Conservation (phyloP, 805 yeast species). For the Hanseniaspora jakobsenii region DNA sequence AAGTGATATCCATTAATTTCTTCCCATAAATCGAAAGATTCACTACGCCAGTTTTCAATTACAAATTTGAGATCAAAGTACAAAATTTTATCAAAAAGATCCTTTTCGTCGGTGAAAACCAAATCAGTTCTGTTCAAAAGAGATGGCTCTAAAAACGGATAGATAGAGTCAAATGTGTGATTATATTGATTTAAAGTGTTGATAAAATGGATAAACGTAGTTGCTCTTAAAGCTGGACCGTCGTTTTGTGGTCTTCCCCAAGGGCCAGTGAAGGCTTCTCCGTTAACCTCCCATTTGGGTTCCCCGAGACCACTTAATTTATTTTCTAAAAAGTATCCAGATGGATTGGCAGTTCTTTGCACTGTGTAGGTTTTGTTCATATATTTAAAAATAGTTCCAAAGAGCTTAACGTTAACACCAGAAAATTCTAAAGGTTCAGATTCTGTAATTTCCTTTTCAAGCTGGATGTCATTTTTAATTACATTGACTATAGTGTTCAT, state of each 20-base stretch:
- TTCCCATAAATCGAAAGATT: slow-evolving; percentile 86
- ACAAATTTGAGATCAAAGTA: slow-evolving; percentile 63
- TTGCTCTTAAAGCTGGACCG: slow-evolving; percentile 77
- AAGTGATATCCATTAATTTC: slow-evolving; percentile 66
- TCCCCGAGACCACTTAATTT: slow-evolving; percentile 63
- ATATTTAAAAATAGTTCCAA: slow-evolving; percentile 43
- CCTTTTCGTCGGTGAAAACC: slow-evolving; percentile 24
- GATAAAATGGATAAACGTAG: slow-evolving; percentile 49
- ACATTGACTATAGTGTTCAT: slow-evolving; percentile 49
- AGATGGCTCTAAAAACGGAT: slow-evolving; percentile 8
- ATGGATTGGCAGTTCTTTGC: slow-evolving; percentile 57
- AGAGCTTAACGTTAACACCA: slow-evolving; percentile 9
- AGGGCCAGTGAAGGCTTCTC: slow-evolving; percentile 43
- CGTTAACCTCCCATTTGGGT: slow-evolving; percentile 69
- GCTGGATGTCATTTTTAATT: slow-evolving; percentile 30
- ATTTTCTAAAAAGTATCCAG: slow-evolving; percentile 42
- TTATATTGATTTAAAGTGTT: slow-evolving; percentile 30
- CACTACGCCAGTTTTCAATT: slow-evolving; percentile 44
- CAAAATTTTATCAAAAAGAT: slow-evolving; percentile 41
- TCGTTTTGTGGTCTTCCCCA: slow-evolving; percentile 98
- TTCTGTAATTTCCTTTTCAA: not conserved
- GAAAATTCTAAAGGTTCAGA: slow-evolving; percentile 1
- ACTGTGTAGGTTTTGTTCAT: slow-evolving; percentile 44
- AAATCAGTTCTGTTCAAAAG: slow-evolving; percentile 4
- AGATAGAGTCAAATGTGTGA: slow-evolving; percentile 21